Conservation (phyloP, 768 basidiomycete genomes). For the Tubosaeta brunneosetosa region DNA sequence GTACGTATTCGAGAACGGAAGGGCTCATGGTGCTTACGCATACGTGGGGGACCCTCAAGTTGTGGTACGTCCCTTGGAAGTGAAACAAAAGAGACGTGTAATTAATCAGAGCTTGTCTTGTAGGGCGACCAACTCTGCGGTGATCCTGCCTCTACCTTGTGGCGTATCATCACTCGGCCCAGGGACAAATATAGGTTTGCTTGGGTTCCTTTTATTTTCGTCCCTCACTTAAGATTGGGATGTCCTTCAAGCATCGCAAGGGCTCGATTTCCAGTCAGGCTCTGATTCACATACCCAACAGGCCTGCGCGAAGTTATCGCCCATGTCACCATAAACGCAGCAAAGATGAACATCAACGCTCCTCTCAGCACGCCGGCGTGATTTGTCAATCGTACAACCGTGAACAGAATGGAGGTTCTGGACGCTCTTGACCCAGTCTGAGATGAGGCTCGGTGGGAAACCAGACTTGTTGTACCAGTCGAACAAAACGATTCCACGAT, state of each 20-base stretch:
- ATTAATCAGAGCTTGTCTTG: no score
- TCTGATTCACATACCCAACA: conserved; percentile 6
- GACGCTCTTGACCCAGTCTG: not conserved
- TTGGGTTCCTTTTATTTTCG: no score
- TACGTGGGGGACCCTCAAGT: no score
- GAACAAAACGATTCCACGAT: not conserved
- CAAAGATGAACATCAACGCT: not conserved
- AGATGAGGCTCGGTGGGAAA: not conserved
- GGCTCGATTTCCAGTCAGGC: conserved; percentile 1
- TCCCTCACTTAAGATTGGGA: no score
- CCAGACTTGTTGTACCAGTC: not conserved
- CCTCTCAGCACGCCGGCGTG: not conserved
- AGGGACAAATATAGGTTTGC: no score
- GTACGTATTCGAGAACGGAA: no score
- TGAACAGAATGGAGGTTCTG: conserved; percentile 5
- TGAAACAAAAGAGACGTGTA: no score
- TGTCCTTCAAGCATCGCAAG: not conserved
- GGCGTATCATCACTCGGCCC: no score
- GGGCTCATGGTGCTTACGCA: no score
- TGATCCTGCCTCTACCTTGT: no score
- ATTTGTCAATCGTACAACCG: not conserved
- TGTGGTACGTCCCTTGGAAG: no score
- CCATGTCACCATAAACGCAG: not conserved
- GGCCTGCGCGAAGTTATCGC: conserved; percentile 1
- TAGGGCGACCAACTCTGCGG: no score